Conservation (phyloP, 2,329 filamentous ascomycete species). For the Waltergamsia citrina region DNA sequence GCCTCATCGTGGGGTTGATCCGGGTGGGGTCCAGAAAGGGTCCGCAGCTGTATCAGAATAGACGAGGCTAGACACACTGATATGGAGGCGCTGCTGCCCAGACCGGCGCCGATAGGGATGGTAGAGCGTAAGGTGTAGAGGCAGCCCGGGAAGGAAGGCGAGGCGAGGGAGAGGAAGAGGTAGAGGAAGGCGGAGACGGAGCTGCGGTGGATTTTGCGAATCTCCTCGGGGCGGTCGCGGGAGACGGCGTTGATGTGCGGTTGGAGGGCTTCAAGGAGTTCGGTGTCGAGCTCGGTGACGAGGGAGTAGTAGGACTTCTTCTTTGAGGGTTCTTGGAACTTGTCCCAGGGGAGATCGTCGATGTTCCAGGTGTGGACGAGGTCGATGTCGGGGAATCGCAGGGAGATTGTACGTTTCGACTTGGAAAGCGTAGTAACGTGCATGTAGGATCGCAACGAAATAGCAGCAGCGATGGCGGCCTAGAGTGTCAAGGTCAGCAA, state of each 20-base stretch:
- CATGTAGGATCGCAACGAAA: slow-evolving; percentile 91
- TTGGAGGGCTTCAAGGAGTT: slow-evolving; percentile 71
- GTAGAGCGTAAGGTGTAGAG: slow-evolving; percentile 89
- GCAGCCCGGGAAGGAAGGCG: slow-evolving; percentile 67
- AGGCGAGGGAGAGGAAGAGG: slow-evolving; percentile 80
- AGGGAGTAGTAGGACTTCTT: slow-evolving; percentile 94
- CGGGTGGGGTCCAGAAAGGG: slow-evolving; percentile 80
- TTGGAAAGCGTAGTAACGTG: slow-evolving; percentile 92
- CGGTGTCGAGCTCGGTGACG: slow-evolving; percentile 73
- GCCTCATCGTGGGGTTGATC: slow-evolving; percentile 85
- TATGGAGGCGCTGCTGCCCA: slow-evolving; percentile 92
- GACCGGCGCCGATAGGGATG: slow-evolving; percentile 82
- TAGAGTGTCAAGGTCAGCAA: too few relatives aligned
- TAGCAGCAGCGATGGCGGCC: slow-evolving; percentile 89
- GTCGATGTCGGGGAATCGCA: slow-evolving; percentile 86
- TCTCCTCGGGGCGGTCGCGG: slow-evolving; percentile 50
- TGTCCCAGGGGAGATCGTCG: slow-evolving; percentile 77
- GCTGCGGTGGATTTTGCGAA: slow-evolving; percentile 74
- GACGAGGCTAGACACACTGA: slow-evolving; percentile 81
- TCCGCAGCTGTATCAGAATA: slow-evolving; percentile 77
- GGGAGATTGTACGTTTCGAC: slow-evolving; percentile 75
- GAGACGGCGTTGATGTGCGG: slow-evolving; percentile 71
- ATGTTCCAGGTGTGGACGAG: slow-evolving; percentile 92
- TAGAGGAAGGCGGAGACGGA: slow-evolving; percentile 86
- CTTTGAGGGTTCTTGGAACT: slow-evolving; percentile 71